Percentiles rank a stretch among this genome's conserved stretches.
phyloP scores from a whole-genome alignment of 768 basidiomycete species.

The Mycena indigotica region DNA sequence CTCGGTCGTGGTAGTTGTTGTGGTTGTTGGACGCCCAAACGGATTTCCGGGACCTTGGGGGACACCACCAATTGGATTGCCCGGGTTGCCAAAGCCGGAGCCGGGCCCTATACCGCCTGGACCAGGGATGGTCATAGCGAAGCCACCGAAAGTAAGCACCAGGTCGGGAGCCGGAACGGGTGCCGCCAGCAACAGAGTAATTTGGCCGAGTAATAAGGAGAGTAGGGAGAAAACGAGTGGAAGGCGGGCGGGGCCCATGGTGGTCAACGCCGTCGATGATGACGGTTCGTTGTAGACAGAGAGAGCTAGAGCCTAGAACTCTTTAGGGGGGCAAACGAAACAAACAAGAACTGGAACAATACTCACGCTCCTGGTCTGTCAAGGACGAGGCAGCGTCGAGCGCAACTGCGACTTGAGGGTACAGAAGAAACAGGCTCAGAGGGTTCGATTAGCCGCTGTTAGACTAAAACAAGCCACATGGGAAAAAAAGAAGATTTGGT shows the following conservation, averaged over 20 bases:
- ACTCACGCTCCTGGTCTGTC: background rate
- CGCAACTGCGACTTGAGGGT: too few species aligned
- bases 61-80: background rate
- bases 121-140: background rate
- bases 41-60: background rate
- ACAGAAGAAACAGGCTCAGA: too few species aligned
- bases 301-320: background rate
- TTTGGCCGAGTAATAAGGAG: background rate
- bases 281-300: background rate
- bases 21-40: background rate
- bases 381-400: background rate
- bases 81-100: background rate
- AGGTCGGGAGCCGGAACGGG: background rate
- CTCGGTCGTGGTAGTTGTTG: background rate
- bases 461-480: too few species aligned
- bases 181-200: background rate
- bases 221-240: background rate
- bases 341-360: background rate
- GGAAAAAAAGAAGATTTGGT: too few species aligned
- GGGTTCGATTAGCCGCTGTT: too few species aligned
- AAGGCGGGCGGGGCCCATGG: conserved; percentile 1
- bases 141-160: background rate
- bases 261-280: background rate
- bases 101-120: background rate
- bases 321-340: background rate